These are phyloP conservation scores for Colletotrichum aenigma DNA, from an alignment of 2,329 filamentous ascomycete genomes.

Conservation along the genomic window DNA sequence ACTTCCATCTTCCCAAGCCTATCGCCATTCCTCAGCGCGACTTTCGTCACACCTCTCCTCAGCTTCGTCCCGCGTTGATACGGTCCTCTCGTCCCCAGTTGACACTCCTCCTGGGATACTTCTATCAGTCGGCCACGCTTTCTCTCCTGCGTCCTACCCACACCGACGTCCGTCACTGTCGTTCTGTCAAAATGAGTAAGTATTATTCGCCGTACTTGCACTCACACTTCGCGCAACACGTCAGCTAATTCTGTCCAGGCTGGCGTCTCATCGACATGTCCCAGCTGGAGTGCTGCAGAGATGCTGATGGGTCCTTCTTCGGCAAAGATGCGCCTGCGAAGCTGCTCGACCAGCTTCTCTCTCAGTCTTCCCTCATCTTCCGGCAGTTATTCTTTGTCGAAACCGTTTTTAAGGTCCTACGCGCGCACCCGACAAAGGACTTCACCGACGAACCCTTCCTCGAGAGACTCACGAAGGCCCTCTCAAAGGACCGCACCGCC, in stretches of 20 bases:
- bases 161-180: neutral
- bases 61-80: neutral
- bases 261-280: neutral
- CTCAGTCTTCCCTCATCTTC: neutral
- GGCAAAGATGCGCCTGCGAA: neutral
- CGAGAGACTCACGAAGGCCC: neutral
- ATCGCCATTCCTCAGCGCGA: neutral
- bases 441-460: neutral
- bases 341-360: neutral
- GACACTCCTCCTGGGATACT: neutral
- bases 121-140: fast-evolving
- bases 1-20: neutral
- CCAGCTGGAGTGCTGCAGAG: neutral
- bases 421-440: neutral
- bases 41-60: neutral
- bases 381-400: neutral
- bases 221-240: neutral
- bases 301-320: neutral
- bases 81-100: neutral
- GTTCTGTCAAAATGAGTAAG: neutral
- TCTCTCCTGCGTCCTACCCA: fast-evolving
- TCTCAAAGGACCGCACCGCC: neutral
- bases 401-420: neutral
- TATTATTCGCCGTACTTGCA: fast-evolving
- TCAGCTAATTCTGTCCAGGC: neutral